Conservation (phyloP, 2,329 filamentous ascomycete species). For the Cercospora sp. region DNA sequence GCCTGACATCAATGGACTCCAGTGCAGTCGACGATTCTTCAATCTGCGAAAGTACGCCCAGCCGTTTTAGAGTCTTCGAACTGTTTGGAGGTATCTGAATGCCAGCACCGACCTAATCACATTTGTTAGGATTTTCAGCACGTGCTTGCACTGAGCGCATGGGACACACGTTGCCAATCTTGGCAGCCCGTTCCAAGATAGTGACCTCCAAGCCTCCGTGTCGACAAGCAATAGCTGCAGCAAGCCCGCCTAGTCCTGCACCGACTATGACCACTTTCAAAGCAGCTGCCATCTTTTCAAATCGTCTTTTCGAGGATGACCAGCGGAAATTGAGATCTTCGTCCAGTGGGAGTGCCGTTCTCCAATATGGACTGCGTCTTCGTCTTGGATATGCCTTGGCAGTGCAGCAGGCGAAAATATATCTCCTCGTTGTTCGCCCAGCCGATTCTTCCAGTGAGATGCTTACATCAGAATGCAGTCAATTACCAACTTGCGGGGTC, state of each 20-base stretch:
- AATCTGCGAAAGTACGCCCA: slow-evolving; percentile 4
- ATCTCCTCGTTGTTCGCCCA: background rate
- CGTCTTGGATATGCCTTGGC: background rate
- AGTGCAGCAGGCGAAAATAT: background rate
- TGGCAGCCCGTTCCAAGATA: slow-evolving; percentile 41
- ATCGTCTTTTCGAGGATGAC: background rate
- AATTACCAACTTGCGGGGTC: background rate
- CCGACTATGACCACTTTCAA: slow-evolving; percentile 26
- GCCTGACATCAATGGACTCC: background rate
- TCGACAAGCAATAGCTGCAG: slow-evolving; percentile 44
- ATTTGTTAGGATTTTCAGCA: background rate
- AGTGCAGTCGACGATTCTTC: background rate
- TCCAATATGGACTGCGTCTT: background rate
- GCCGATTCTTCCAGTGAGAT: background rate
- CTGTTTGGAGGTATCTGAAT: slow-evolving; percentile 35
- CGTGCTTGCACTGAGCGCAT: background rate
- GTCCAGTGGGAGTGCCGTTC: background rate
- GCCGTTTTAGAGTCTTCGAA: slow-evolving; percentile 6
- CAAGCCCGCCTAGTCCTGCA: slow-evolving; percentile 43
- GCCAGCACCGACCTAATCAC: slow-evolving; percentile 20
- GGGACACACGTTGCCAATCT: slow-evolving; percentile 38
- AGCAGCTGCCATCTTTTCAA: background rate
- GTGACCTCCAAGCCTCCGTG: slow-evolving; percentile 36
- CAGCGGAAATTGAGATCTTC: background rate
- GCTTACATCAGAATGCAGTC: background rate